Percentiles rank a stretch among this genome's conserved stretches.
phyloP scores from a whole-genome alignment of 129 eudicot species.

The Centaurea solstitialis region DNA sequence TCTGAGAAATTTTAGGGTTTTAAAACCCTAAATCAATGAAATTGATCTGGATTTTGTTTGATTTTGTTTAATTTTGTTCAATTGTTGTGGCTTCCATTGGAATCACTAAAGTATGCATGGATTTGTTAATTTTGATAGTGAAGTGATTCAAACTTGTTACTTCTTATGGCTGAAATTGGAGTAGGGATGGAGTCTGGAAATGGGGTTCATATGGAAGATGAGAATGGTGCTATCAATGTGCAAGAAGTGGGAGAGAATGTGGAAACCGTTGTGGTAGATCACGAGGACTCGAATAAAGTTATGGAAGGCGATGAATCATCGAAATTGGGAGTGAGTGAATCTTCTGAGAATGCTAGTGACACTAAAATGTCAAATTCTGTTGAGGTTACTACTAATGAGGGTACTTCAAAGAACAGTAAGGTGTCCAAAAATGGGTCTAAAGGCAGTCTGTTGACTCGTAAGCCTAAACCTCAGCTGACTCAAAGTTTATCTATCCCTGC shows the following conservation, averaged over 20 bases:
- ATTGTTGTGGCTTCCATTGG: not conserved
- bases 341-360: slow-evolving; percentile 36
- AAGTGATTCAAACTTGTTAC: slow-evolving; percentile 5
- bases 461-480: slow-evolving; percentile 42
- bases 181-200: slow-evolving; percentile 64
- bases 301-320: slow-evolving; percentile 33
- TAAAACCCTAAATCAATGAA: not conserved
- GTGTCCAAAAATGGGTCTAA: slow-evolving; percentile 38
- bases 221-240: slow-evolving; percentile 37
- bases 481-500: slow-evolving; percentile 82
- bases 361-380: slow-evolving; percentile 27
- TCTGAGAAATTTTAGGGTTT: slow-evolving; percentile 13
- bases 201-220: slow-evolving; percentile 59
- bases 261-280: slow-evolving; percentile 23
- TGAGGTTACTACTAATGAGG: slow-evolving; percentile 25
- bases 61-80: not conserved
- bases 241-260: slow-evolving; percentile 26
- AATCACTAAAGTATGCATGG: slow-evolving; percentile 12
- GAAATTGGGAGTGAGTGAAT: slow-evolving; percentile 32
- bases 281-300: slow-evolving; percentile 23
- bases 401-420: slow-evolving; percentile 44
- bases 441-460: slow-evolving; percentile 31
- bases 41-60: slow-evolving; percentile 19
- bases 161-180: not conserved
- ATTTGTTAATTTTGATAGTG: slow-evolving; percentile 1